Percentiles rank a stretch among this genome's conserved stretches.
Conservation (phyloP, 2,329 filamentous ascomycete genomes). For the Phoma sp. region DNA sequence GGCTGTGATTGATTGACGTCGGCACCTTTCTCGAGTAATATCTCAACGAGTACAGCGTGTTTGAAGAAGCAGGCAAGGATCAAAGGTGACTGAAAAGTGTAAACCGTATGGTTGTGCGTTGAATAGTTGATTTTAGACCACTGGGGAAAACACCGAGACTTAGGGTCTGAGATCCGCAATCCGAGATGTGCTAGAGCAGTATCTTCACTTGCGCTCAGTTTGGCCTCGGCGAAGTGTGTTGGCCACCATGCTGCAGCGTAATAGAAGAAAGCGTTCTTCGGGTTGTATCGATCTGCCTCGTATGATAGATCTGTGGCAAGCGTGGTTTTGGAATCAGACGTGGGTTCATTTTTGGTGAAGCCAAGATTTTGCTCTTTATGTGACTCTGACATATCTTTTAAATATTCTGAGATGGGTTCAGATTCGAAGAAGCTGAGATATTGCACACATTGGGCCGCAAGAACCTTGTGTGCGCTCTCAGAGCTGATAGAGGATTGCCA, state of each 20-base stretch:
- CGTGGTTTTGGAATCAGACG: too few relatives aligned
- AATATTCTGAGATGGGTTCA: neutral
- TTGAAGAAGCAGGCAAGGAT: neutral
- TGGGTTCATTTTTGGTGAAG: too few relatives aligned
- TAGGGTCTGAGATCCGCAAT: neutral
- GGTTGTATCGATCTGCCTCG: too few relatives aligned
- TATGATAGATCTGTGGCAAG: too few relatives aligned
- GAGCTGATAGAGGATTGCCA: slow-evolving; percentile 16
- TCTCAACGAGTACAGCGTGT: neutral
- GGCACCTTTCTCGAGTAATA: neutral
- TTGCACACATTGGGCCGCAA: slow-evolving; percentile 19
- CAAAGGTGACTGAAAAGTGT: too few relatives aligned
- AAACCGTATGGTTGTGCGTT: too few relatives aligned
- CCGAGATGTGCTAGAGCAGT: neutral
- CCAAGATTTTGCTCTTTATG: too few relatives aligned
- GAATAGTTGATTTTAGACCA: too few relatives aligned
- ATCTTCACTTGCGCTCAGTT: slow-evolving; percentile 4
- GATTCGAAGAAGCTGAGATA: slow-evolving; percentile 18
- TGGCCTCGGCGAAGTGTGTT: slow-evolving; percentile 18
- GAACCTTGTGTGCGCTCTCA: slow-evolving; percentile 11
- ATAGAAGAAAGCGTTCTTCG: slow-evolving; percentile 12
- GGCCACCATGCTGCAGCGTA: slow-evolving; percentile 19
- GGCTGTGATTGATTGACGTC: neutral
- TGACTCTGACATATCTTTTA: too few relatives aligned
- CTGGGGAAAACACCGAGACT: neutral